A percentile compares a stretch with the other conserved stretches of the same genome.
phyloP scores from a whole-genome alignment of 345 rosid genomes.

The Lepidium didymum region DNA sequence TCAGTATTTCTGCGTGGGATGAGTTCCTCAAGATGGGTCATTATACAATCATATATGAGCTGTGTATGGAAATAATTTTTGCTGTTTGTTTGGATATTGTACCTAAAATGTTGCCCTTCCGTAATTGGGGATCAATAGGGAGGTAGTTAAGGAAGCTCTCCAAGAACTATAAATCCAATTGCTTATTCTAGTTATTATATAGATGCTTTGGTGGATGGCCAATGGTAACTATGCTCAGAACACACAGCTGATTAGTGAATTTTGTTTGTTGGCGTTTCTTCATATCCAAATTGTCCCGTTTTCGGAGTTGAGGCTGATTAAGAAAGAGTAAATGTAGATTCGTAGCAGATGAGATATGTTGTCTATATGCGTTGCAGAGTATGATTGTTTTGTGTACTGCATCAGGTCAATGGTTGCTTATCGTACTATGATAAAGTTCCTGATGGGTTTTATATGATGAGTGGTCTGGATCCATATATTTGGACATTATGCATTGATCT shows the following conservation, averaged over 20 bases:
- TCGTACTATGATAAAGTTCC: slow-evolving; percentile 91
- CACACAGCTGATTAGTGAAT: slow-evolving; percentile 2
- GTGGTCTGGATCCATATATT: slow-evolving; percentile 85
- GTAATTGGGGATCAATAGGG: not conserved
- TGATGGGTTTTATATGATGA: slow-evolving; percentile 87
- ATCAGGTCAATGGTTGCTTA: slow-evolving; percentile 92
- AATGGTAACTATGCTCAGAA: not conserved
- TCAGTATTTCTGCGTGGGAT: not conserved
- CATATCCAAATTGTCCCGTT: not conserved
- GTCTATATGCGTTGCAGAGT: not conserved
- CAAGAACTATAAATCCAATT: not conserved
- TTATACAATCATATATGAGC: not conserved
- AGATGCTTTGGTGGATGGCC: not conserved
- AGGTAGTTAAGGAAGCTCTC: not conserved
- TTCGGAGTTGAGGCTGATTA: not conserved
- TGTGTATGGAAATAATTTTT: not conserved
- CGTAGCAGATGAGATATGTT: not conserved
- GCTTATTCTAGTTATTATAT: not conserved
- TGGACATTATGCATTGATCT: slow-evolving; percentile 89
- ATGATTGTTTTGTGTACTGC: slow-evolving; percentile 24
- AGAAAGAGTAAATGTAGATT: not conserved
- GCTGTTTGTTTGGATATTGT: not conserved
- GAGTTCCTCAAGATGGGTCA: not conserved
- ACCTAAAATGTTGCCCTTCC: not conserved
- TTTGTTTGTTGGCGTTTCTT: slow-evolving; percentile 3